A percentile compares a stretch with the other conserved stretches of the same genome.
Evolutionary conservation across 805 yeast genomes (phyloP).

Genomic region (Candida nemodendra): DNA sequence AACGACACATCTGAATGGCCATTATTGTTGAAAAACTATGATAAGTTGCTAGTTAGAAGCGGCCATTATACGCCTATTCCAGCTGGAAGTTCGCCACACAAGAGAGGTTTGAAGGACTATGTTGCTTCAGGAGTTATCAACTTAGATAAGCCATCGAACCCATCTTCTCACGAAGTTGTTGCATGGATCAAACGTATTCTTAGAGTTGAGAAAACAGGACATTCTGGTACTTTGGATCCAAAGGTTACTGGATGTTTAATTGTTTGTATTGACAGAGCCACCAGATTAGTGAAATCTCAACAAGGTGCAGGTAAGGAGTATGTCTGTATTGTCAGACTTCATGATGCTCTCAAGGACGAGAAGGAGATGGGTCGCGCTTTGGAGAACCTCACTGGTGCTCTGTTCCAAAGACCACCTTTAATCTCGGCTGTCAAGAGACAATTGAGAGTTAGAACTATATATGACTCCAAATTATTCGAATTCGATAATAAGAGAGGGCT

Average conservation of each 20-base stretch:
- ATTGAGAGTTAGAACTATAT: conserved; percentile 95
- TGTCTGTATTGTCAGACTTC: conserved; percentile 95
- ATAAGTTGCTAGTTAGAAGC: conserved; percentile 88
- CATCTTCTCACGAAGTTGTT: conserved; percentile 98
- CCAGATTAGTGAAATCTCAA: conserved; percentile 96
- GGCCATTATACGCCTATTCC: conserved; percentile 98
- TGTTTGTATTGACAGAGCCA: conserved; percentile 97
- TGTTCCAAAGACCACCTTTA: conserved; percentile 98
- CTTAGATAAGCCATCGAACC: conserved; percentile 96
- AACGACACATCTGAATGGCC: conserved; percentile 96
- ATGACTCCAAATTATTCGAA: conserved; percentile 92
- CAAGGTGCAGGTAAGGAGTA: conserved; percentile 99
- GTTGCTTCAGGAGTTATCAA: conserved; percentile 94
- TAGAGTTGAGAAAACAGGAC: conserved; percentile 97
- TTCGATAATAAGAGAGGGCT: conserved; percentile 95
- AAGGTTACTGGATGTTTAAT: conserved; percentile 96
- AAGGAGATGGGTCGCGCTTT: conserved; percentile 80
- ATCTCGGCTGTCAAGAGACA: conserved; percentile 99
- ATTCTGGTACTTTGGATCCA: conserved; percentile 98
- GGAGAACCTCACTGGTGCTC: conserved; percentile 96
- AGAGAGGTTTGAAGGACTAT: conserved; percentile 88
- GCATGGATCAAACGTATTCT: conserved; percentile 98
- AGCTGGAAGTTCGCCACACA: conserved; percentile 89
- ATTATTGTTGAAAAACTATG: conserved; percentile 86
- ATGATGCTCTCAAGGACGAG: conserved; percentile 87